phyloP scores from a whole-genome alignment of 2,329 filamentous ascomycete species.

The Xylariaceae sp. region DNA sequence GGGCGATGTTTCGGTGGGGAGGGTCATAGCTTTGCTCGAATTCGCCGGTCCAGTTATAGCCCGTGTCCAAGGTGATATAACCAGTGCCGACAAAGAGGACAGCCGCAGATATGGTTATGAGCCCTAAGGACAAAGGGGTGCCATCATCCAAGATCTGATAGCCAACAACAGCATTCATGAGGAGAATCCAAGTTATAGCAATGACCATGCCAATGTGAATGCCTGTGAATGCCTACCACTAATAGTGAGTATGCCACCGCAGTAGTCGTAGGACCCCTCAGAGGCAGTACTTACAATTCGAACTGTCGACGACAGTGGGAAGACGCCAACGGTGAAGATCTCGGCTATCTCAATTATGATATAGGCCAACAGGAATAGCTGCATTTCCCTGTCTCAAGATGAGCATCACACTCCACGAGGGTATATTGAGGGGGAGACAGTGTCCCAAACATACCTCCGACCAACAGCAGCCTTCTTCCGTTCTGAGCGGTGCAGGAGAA shows the following conservation, averaged over 20 bases:
- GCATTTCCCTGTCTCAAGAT: conserved; percentile 70
- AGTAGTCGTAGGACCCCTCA: background rate
- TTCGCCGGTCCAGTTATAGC: conserved; percentile 74
- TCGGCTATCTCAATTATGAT: conserved; percentile 88
- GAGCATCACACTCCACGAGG: conserved; percentile 16
- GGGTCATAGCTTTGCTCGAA: conserved; percentile 58
- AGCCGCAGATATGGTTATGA: conserved; percentile 65
- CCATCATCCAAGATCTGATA: conserved; percentile 94
- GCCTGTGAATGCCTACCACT: conserved; percentile 70
- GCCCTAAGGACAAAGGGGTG: conserved; percentile 72
- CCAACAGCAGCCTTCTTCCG: conserved; percentile 91
- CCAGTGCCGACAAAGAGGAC: conserved; percentile 82
- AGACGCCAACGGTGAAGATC: conserved; percentile 90
- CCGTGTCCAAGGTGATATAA: conserved; percentile 93
- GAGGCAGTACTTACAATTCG: conserved; percentile 57
- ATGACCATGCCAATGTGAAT: conserved; percentile 87
- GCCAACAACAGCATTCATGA: conserved; percentile 87
- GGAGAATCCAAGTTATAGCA: conserved; percentile 82
- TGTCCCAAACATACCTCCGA: conserved; percentile 60
- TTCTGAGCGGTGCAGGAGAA: conserved; percentile 75
- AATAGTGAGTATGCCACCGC: conserved; percentile 13
- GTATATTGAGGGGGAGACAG: background rate
- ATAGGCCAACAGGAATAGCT: conserved; percentile 83
- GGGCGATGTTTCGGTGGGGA: conserved; percentile 69
- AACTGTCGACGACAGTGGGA: conserved; percentile 66